These are phyloP conservation scores for Striga asiatica DNA, from an alignment of 257 asterid genomes.

Conservation along the genomic window DNA sequence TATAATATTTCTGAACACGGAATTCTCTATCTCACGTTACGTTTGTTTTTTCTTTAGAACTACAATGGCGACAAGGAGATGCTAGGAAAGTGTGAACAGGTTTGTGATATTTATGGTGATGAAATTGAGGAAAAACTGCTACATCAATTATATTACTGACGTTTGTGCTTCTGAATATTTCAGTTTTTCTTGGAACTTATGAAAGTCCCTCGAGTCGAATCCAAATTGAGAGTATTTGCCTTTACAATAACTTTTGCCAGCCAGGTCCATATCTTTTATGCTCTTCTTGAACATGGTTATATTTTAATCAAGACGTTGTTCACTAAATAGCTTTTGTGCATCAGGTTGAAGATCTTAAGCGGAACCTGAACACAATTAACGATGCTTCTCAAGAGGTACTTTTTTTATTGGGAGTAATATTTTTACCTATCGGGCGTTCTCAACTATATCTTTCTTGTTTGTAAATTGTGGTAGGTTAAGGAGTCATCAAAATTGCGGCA, in stretches of 20 bases:
- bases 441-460: constrained; percentile 19
- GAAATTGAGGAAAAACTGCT: constrained; percentile 16
- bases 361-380: constrained; percentile 60
- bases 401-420: constrained; percentile 12
- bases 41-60: constrained; percentile 46
- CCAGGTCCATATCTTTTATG: constrained; percentile 51
- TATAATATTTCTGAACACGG: constrained; percentile 10
- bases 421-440: constrained; percentile 9
- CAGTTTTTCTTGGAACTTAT: constrained; percentile 94
- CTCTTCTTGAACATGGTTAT: not conserved
- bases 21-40: constrained; percentile 10
- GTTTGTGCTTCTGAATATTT: constrained; percentile 18
- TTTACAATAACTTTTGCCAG: constrained; percentile 73
- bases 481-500: constrained; percentile 80
- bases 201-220: constrained; percentile 97
- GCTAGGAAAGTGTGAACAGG: constrained; percentile 99
- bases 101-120: constrained; percentile 15
- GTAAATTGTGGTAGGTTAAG: constrained; percentile 54
- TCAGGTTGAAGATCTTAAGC: constrained; percentile 79
- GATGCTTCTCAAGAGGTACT: constrained; percentile 84
- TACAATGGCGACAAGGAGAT: constrained; percentile 80
- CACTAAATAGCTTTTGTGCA: constrained; percentile 20
- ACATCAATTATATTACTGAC: constrained; percentile 17
- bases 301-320: constrained; percentile 4
- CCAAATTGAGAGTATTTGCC: constrained; percentile 95